Evolutionary conservation across 2,329 filamentous ascomycete genomes (phyloP), one percentile per base, ranked within the genome.

Genomic region (Cadophora gregata): DNA sequence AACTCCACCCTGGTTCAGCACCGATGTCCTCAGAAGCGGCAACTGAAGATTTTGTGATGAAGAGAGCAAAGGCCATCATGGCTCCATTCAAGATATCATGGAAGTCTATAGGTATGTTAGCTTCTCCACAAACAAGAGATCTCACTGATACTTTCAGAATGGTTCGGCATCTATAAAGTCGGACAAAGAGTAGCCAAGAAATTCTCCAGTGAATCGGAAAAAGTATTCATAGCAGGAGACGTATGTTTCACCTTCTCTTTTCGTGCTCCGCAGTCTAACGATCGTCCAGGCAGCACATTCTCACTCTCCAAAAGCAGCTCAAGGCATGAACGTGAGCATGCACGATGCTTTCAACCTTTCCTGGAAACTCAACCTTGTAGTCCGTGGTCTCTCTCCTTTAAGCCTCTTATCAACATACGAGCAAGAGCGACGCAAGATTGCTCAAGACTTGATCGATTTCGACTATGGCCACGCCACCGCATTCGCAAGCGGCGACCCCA

Each of bases 71-170:
- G 72, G 82, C 85, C 71, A 88, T 89, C 65, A 84, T 89, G 79
- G 81, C 82, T 5, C 86, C 86, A 1, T 89, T 85, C 73, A 79
- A 77, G 62, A 79, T 88, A 51, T 79, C 84, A 58, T 89, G 86
- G 86, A 81, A 89, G 78, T 93, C 90, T 89, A 93, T 92, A 79
- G 90, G 89, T 55, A 86, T 88, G 51, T 93, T 92, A 75, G 82
- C 88, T 38, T 64, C 70, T 78, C 4, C 31, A 33, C 27, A 10
- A 10, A 9, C 0, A 27, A 21, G 14, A 24, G n/a, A 27, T 21
- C n/a, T 31, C n/a, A 61, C 59, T 62, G 10, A 62, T 31, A 0
- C 33, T 71, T 88, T 65, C 88, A 86, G 91, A 76, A 70, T 89
- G 87, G 87, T 89, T 86, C 81, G 86, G 83, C 3, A 83, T 84